A percentile compares a stretch with the other conserved stretches of the same genome.
Conservation (phyloP, 1,284 basidiomycete species). For the Ceratobasidium theobromae region DNA sequence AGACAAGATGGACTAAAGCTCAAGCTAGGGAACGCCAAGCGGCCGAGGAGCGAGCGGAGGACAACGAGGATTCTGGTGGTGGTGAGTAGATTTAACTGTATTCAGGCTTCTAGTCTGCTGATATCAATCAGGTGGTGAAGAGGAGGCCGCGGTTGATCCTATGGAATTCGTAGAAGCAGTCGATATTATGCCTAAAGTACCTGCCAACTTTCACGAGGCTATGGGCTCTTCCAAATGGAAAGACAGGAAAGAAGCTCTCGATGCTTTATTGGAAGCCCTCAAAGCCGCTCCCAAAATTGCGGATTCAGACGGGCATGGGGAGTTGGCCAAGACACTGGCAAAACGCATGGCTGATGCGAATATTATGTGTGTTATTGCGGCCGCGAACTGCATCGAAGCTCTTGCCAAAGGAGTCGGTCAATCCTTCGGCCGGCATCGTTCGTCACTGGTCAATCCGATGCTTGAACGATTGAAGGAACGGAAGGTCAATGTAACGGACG, state of each 20-base stretch:
- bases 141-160: conserved; percentile 65
- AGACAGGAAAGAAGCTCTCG: conserved; percentile 90
- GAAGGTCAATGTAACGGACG: conserved; percentile 87
- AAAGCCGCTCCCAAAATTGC: conserved; percentile 75
- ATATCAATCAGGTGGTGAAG: conserved; percentile 34
- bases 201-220: conserved; percentile 69
- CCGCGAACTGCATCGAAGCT: conserved; percentile 83
- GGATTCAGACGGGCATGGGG: conserved; percentile 72
- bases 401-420: conserved; percentile 80
- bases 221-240: conserved; percentile 97
- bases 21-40: conserved; percentile 73
- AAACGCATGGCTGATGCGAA: conserved; percentile 90
- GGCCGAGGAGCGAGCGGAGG: conserved; percentile 48
- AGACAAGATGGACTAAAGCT: conserved; percentile 76
- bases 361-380: conserved; percentile 91
- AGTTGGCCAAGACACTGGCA: conserved; percentile 75
- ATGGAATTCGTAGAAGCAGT: conserved; percentile 82
- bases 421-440: conserved; percentile 75
- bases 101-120: conserved; percentile 10
- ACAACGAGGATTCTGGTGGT: conserved; percentile 45
- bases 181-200: conserved; percentile 74
- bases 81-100: conserved; percentile 40
- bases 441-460: conserved; percentile 75
- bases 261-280: conserved; percentile 77
- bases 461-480: conserved; percentile 94